Evolutionary conservation across 2,329 filamentous ascomycete genomes (phyloP), one percentile per base, ranked within the genome.

Genomic region (Cordyceps pruinosa): DNA sequence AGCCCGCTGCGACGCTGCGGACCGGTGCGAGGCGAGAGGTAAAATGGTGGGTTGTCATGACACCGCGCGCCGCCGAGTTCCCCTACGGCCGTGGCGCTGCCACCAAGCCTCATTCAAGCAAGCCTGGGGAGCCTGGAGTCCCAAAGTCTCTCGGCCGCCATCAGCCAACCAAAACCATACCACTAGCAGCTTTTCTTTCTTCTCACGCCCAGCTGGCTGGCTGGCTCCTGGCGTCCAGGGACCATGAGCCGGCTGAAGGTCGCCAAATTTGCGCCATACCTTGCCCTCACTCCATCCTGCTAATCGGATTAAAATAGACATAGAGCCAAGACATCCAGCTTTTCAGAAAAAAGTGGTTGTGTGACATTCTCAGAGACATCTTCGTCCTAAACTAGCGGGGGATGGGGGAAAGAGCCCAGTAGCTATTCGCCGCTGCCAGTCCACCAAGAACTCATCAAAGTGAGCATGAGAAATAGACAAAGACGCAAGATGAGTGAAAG

Each of bases 21-120:
- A 56, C 34, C 53, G 53, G 53, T 48, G 53, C 53, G 53, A 56
- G 44, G 45, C 44, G 53, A 56, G 45, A 39, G 44, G 34, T 35
- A 48, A 56, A 32, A 32, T 49, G 53, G 44, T 56, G 44, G 39
- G 44, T 41, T 30, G 2, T n/a, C 15, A 28, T n/a, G 15, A 45
- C n/a, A n/a, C n/a, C n/a, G 30, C 46, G 30, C 37, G 30, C 48
- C 35, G 25, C 26, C n/a, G 39, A 41, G 37, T 28, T 53, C 19
- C 39, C 39, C n/a, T n/a, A n/a, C n/a, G n/a, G 32, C 34, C 12
- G 47, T 35, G 23, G 34, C 47, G 47, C 32, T 26, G 21, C 47
- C 12, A 26, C 23, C 47, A 39, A 50, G 34, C 32, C 8, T n/a
- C n/a, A n/a, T n/a, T n/a, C n/a, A n/a, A n/a, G n/a, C n/a, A n/a